phyloP scores from a whole-genome alignment of 306 rosid species.

The Quillaja saponaria region DNA sequence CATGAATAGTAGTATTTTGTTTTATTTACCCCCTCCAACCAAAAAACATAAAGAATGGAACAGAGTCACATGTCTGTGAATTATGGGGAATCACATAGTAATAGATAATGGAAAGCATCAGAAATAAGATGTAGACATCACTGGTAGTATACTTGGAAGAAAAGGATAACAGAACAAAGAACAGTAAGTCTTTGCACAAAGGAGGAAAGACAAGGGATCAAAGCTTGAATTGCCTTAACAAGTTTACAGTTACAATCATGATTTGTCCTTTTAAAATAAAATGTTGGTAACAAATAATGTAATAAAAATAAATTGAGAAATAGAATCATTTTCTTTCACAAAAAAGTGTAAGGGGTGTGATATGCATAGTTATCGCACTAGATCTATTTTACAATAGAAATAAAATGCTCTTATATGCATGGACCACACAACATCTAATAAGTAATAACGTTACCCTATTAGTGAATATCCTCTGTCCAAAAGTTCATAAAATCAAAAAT shows the following conservation, averaged over 20 bases:
- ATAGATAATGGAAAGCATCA: constrained; percentile 34
- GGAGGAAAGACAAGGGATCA: constrained; percentile 13
- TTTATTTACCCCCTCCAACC: background rate
- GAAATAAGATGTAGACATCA: constrained; percentile 34
- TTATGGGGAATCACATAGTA: constrained; percentile 45
- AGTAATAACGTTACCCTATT: constrained; percentile 39
- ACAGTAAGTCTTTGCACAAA: constrained; percentile 21
- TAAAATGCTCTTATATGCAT: constrained; percentile 31
- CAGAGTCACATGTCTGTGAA: constrained; percentile 34
- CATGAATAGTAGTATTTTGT: background rate
- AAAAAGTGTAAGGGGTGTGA: constrained; percentile 19
- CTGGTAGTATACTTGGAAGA: constrained; percentile 28
- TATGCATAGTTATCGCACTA: constrained; percentile 3
- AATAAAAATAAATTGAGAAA: background rate
- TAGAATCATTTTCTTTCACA: constrained; percentile 13
- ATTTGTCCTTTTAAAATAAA: too few relatives aligned
- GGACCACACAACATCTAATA: constrained; percentile 52
- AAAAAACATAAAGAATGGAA: constrained; percentile 11
- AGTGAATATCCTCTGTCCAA: constrained; percentile 68
- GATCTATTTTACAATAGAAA: constrained; percentile 31
- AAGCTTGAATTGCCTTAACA: constrained; percentile 20
- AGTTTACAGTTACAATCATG: background rate
- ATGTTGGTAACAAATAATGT: too few relatives aligned
- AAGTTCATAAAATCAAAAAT: constrained; percentile 23
- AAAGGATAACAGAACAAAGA: constrained; percentile 36